Conservation (phyloP, 257 asterid species). For the Leonotis leonurus region DNA sequence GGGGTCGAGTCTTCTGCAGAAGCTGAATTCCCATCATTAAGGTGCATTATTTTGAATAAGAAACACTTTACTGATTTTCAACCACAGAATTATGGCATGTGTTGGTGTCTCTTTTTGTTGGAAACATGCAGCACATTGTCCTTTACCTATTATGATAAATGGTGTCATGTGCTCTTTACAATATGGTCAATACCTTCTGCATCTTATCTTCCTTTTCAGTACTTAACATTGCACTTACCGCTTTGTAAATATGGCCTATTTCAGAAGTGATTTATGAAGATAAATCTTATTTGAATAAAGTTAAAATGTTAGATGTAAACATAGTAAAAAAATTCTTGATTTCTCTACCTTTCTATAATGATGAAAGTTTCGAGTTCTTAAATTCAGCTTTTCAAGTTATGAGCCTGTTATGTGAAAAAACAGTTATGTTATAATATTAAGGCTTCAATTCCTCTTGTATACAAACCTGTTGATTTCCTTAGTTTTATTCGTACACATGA, state of each 20-base stretch:
- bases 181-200: background rate
- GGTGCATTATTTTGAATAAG: conserved; percentile 33
- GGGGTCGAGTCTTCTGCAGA: conserved; percentile 84
- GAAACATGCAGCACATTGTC: background rate
- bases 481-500: background rate
- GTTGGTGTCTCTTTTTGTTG: background rate
- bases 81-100: background rate
- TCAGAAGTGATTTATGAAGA: background rate
- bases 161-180: background rate
- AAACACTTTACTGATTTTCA: background rate
- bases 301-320: background rate
- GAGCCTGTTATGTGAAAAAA: background rate
- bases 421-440: conserved; percentile 3
- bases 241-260: background rate
- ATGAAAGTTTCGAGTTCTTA: background rate
- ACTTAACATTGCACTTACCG: background rate
- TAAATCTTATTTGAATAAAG: background rate
- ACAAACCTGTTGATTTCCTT: conserved; percentile 3
- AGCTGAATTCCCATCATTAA: conserved; percentile 90
- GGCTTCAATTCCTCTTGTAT: background rate
- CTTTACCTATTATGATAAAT: background rate
- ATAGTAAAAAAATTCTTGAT: background rate
- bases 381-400: background rate
- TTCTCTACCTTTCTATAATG: background rate
- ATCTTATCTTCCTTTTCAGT: conserved; percentile 1